Evolutionary conservation across 208 protist genomes (phyloP).

Genomic region (Entamoeba dispar): DNA sequence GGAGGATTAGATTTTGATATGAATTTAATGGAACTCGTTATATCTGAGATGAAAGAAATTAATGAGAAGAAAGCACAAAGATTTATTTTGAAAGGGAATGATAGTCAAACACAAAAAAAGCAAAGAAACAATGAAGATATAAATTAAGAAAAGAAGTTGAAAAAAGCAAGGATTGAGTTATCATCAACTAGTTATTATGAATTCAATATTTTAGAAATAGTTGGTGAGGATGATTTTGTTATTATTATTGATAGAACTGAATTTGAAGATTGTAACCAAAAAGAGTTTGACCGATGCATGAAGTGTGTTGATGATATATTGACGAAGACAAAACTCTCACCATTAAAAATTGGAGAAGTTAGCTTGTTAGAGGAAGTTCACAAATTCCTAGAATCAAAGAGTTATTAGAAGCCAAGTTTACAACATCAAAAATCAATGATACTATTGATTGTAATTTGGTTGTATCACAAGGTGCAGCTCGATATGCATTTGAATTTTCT

Average conservation of each 20-base stretch:
- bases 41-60: conserved; percentile 64
- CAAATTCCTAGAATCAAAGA: not conserved
- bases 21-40: conserved; percentile 77
- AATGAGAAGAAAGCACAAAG: not conserved
- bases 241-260: conserved; percentile 55
- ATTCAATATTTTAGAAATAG: too few relatives aligned
- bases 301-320: not conserved
- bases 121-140: not conserved
- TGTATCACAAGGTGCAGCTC: not conserved
- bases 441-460: not conserved
- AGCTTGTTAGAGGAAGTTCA: not conserved
- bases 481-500: not conserved
- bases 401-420: not conserved
- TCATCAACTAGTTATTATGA: too few relatives aligned
- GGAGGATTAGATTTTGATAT: conserved; percentile 87
- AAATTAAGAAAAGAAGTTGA: not conserved
- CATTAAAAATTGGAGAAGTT: not conserved
- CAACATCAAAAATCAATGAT: not conserved
- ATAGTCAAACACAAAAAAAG: not conserved
- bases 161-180: not conserved
- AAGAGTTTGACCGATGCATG: not conserved
- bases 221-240: too few relatives aligned
- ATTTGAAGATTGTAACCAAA: conserved; percentile 56
- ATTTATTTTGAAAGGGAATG: not conserved
- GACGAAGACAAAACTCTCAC: not conserved